A percentile compares a stretch with the other conserved stretches of the same genome.
These are phyloP conservation scores for Blastobotrys indianensis DNA, from an alignment of 1,139 yeast genomes.

Conservation along the genomic window DNA sequence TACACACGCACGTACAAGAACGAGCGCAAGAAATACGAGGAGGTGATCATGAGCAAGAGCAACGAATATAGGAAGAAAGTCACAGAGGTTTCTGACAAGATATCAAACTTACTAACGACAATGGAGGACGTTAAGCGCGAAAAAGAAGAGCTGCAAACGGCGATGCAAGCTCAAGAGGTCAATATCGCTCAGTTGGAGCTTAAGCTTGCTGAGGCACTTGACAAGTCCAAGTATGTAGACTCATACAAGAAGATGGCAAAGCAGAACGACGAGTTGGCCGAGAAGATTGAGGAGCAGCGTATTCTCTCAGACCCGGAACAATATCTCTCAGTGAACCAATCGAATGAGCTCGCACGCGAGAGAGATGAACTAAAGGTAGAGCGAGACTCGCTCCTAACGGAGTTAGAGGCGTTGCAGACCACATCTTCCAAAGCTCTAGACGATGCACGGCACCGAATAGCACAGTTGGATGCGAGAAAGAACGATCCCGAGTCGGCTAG, in stretches of 20 bases:
- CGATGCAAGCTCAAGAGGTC: conserved; percentile 17
- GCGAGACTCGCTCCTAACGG: conserved; percentile 8
- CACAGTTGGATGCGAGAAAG: conserved; percentile 15
- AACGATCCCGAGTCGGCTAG: conserved; percentile 12
- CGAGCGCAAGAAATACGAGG: conserved; percentile 34
- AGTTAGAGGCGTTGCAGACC: conserved; percentile 14
- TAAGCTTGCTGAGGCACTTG: conserved; percentile 18
- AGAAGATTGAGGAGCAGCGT: conserved; percentile 10
- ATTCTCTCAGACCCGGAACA: conserved; percentile 1
- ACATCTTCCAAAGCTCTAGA: conserved; percentile 15
- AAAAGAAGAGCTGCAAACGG: conserved; percentile 13
- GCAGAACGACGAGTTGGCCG: conserved; percentile 22
- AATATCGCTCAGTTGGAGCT: conserved; percentile 23
- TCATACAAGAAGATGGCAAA: conserved; percentile 20
- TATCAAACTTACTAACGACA: conserved; percentile 18
- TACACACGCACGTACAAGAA: conserved; percentile 28
- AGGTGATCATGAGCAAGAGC: conserved; percentile 31
- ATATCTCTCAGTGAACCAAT: neutral
- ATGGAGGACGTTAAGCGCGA: conserved; percentile 22
- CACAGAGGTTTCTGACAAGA: conserved; percentile 26
- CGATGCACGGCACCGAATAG: conserved; percentile 17
- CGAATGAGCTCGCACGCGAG: conserved; percentile 6
- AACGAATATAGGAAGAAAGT: conserved; percentile 30
- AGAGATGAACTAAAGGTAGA: conserved; percentile 13
- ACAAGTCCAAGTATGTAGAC: conserved; percentile 14